Percentiles rank a stretch among this genome's conserved stretches.
These are phyloP conservation scores for Coemansia sp. DNA, from an alignment of 192 early-diverging fungal species.

Conservation along the genomic window DNA sequence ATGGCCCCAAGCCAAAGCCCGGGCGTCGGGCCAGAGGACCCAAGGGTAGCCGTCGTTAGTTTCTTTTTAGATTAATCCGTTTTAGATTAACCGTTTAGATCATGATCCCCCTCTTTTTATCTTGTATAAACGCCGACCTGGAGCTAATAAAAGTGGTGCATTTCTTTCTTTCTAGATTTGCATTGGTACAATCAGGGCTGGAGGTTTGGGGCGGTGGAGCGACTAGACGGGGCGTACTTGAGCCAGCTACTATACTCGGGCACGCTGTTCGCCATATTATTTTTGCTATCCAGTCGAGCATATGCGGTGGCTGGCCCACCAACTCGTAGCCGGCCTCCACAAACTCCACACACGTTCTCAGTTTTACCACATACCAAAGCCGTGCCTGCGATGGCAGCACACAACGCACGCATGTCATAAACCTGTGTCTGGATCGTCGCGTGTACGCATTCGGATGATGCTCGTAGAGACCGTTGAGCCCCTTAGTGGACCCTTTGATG, in stretches of 20 bases:
- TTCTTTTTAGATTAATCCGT: background rate
- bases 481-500: background rate
- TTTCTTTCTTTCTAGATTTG: no score
- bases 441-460: background rate
- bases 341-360: background rate
- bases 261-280: no score
- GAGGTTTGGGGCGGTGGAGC: no score
- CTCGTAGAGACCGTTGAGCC: background rate
- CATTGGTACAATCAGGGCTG: no score
- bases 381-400: background rate
- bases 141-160: no score
- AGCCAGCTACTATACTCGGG: no score
- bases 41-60: constrained; percentile 35
- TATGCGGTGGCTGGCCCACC: background rate
- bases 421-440: background rate
- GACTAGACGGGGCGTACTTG: no score
- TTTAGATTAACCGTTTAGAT: no score
- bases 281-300: background rate
- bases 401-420: background rate
- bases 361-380: background rate
- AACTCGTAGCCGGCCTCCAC: background rate
- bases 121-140: no score
- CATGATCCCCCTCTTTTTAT: no score
- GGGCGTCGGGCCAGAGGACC: constrained; percentile 34
- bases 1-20: constrained; percentile 34